These are phyloP conservation scores for Ogataea trehaloabstinens DNA, from an alignment of 805 yeast genomes.

Conservation along the genomic window DNA sequence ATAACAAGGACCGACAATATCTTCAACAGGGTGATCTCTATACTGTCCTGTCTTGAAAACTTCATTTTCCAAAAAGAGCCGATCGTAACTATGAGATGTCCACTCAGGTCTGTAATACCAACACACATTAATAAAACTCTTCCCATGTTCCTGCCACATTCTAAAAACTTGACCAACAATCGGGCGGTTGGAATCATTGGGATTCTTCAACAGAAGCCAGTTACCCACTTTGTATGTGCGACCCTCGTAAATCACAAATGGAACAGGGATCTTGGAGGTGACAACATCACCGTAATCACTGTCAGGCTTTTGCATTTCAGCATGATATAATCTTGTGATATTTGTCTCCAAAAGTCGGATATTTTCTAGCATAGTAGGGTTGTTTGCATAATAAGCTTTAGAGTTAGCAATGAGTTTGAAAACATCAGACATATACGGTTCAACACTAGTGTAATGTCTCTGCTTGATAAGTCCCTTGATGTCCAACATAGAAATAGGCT, in stretches of 20 bases:
- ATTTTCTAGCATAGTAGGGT: conserved; percentile 57
- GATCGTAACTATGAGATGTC: conserved; percentile 89
- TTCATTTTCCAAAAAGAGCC: conserved; percentile 88
- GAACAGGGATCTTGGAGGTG: conserved; percentile 56
- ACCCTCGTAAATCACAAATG: conserved; percentile 77
- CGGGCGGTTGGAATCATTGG: conserved; percentile 85
- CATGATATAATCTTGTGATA: conserved; percentile 55
- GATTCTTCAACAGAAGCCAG: conserved; percentile 87
- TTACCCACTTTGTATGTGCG: conserved; percentile 83
- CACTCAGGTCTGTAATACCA: conserved; percentile 99
- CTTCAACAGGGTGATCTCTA: conserved; percentile 87
- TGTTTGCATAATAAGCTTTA: conserved; percentile 58
- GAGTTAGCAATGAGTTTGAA: conserved; percentile 72
- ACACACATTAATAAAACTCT: conserved; percentile 87
- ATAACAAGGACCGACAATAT: conserved; percentile 89
- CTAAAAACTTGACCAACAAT: conserved; percentile 92
- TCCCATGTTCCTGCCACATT: conserved; percentile 86
- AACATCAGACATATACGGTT: conserved; percentile 74
- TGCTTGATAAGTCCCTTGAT: conserved; percentile 82
- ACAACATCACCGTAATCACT: conserved; percentile 63
- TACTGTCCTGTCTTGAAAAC: conserved; percentile 97
- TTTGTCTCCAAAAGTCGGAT: conserved; percentile 61
- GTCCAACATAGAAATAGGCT: conserved; percentile 68
- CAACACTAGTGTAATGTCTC: conserved; percentile 75
- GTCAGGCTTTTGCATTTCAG: conserved; percentile 81